Base-by-base conservation (phyloP, 2,329 filamentous ascomycete species). In the Scleromitrula shiraiana region DNA sequence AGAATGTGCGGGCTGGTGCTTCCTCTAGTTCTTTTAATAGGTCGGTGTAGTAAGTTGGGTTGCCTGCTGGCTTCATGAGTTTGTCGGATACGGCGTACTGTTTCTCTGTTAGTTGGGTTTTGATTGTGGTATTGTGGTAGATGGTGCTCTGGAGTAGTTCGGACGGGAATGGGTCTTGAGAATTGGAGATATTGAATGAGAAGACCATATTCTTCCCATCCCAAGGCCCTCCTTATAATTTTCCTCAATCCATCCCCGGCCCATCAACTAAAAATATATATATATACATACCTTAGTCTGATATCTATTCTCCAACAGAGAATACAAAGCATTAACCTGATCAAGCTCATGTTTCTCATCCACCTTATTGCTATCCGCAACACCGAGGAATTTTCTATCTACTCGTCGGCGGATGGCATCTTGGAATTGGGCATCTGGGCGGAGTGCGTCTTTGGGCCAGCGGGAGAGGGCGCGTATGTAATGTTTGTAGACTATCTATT, bases 371-470 rank as follows among this genome's bases (percentile, higher is more conserved):
- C 30, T 27, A 9, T 40, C 29, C 12, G 33, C 24, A 30, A 27
- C 30, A 7, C 43, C 58, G 4, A 57, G 51, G 49, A 63, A 64
- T 27, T 52, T 51, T 33, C 40, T 52, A 47, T 71, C 67, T 41
- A 77, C 62, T 23, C 72, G 69, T 48, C 68, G 67, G 19, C 64
- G 62, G 41, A 84, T 66, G 27, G 77, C 70, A 54, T 78, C 72
- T 58, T 77, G 77, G 55, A 85, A 72, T 62, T 83, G 78, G 61
- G 75, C 71, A 50, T 80, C 73, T 7, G 80, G 80, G 0, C 82
- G 78, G 37, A 85, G 70, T 50, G 70, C 68, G 59, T 84, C 80
- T 58, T 76, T 75, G 38, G 82, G 82, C 81, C 81, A 85, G 53
- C 72, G 71, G 49, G 72, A 68, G 46, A 80, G 67, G 23, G 71